Evolutionary conservation across 192 early-diverging fungal genomes (phyloP), one percentile per base, ranked within the genome.

Genomic region (Coemansia sp.): DNA sequence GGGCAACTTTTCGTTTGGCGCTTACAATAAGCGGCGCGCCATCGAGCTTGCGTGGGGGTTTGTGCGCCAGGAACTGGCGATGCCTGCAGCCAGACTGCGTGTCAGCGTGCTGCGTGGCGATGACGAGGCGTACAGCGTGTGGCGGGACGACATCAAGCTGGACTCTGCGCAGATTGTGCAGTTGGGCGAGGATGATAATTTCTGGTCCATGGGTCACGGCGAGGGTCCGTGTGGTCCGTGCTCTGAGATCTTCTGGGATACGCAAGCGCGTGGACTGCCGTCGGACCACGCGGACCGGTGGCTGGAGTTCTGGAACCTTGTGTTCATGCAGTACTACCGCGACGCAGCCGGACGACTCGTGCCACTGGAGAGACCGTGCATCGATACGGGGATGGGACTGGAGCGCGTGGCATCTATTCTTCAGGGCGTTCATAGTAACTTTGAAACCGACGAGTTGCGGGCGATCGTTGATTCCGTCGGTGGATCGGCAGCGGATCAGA

Each of bases 1-100:
- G 75, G 97, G 97, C 66, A 99, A 98, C 87, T 99, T 95, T 95
- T 98, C 95, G 21, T 99, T 99, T 80, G 97, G 97, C 49, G 94
- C 96, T 65, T 99, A 99, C 83, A 94, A 93, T 80, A 99, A 99
- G 88, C 86, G 85, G 67, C 93, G 91, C 68, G 93, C 94, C 43
- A 94, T 97, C 55, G 82, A 78, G 13, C 90, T 91, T 85, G 94
- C 92, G 51, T 99, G 95, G 95, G 89, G 90, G 65, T 87, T 98
- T 58, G 82, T 99, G 67, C 96, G 92, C 37, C 76, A 89, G 45
- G 93, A 94, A 19, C 92, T 94, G 65, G 74, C 77, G 51, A 73
- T 99, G 60, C 89, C 91, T 18, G 85, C 83, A 61, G 90, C 95
- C 54, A 86, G 90, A 54, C 89, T 99, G 61, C 96, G 97, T 70